phyloP scores from a whole-genome alignment of 257 asterid genomes.

The Nicotiana paniculata region DNA sequence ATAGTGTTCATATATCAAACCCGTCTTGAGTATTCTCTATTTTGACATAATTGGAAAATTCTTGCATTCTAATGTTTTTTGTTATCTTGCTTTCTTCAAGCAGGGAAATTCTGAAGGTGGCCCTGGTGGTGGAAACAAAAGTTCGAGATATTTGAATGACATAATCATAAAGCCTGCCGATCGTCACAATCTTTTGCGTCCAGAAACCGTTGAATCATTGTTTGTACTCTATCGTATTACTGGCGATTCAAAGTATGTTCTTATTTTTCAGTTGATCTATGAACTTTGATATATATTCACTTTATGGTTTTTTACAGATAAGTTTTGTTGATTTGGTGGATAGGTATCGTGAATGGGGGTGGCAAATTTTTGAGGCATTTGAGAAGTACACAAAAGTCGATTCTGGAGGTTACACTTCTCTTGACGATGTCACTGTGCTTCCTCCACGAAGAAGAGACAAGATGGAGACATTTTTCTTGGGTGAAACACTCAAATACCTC shows the following conservation, averaged over 20 bases:
- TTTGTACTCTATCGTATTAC: constrained; percentile 84
- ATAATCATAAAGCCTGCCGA: constrained; percentile 80
- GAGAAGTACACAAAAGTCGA: constrained; percentile 77
- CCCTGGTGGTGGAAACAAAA: constrained; percentile 76
- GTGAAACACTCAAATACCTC: constrained; percentile 88
- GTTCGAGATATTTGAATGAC: constrained; percentile 61
- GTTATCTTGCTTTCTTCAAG: constrained; percentile 18
- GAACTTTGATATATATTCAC: neutral
- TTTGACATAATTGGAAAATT: neutral
- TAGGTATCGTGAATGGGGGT: constrained; percentile 98
- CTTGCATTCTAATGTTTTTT: constrained; percentile 2
- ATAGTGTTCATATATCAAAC: neutral
- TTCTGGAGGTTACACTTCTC: constrained; percentile 84
- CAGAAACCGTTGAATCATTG: constrained; percentile 94
- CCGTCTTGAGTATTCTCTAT: neutral
- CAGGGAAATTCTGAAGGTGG: constrained; percentile 61
- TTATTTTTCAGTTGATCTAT: neutral
- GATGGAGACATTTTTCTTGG: constrained; percentile 94
- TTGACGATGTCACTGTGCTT: constrained; percentile 72
- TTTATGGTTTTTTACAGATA: neutral
- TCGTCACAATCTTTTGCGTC: constrained; percentile 93
- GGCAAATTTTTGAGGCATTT: constrained; percentile 93
- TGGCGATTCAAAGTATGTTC: constrained; percentile 73
- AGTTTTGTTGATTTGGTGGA: neutral
- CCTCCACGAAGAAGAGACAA: constrained; percentile 88